Evolutionary conservation across 108 stramenopile genomes (phyloP).

Genomic region (Skeletonema grethae): DNA sequence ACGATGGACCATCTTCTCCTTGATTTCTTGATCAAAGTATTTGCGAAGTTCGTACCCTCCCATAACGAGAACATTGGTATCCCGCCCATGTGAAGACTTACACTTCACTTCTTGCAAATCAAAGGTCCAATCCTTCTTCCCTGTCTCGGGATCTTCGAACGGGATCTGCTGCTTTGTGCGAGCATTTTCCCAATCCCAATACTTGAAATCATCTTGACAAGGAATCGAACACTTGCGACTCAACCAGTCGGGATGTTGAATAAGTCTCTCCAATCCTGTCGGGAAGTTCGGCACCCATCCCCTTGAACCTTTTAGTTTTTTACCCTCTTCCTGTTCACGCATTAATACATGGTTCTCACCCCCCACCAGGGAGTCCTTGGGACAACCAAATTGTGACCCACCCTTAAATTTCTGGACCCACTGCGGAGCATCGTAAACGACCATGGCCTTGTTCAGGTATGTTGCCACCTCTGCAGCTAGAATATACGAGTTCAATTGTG

Average conservation of each 20-base stretch:
- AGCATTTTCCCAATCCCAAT: slow-evolving; percentile 9
- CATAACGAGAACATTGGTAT: slow-evolving; percentile 11
- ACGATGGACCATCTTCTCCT: slow-evolving; percentile 6
- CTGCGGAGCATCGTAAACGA: slow-evolving; percentile 13
- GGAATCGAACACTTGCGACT: slow-evolving; percentile 17
- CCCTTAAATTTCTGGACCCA: slow-evolving; percentile 1
- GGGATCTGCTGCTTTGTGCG: not conserved
- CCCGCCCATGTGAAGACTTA: not conserved
- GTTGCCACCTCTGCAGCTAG: slow-evolving; percentile 15
- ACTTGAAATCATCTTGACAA: slow-evolving; percentile 13
- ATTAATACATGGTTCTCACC: slow-evolving; percentile 2
- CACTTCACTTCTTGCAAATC: not conserved
- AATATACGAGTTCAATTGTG: slow-evolving; percentile 20
- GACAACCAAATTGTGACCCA: slow-evolving; percentile 29
- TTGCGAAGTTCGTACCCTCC: slow-evolving; percentile 4
- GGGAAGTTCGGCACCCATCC: slow-evolving; percentile 16
- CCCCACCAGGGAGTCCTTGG: slow-evolving; percentile 17
- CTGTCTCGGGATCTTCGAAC: too few relatives aligned
- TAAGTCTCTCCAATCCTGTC: slow-evolving; percentile 8
- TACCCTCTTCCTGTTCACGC: not conserved
- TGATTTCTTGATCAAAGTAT: slow-evolving; percentile 5
- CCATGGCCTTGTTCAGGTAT: slow-evolving; percentile 15
- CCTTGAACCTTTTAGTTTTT: slow-evolving; percentile 11
- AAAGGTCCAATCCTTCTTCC: slow-evolving; percentile 3
- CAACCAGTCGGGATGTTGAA: slow-evolving; percentile 26